Base-by-base conservation (phyloP, 208 protist genomes). In the Phytomonas sp. region DNA sequence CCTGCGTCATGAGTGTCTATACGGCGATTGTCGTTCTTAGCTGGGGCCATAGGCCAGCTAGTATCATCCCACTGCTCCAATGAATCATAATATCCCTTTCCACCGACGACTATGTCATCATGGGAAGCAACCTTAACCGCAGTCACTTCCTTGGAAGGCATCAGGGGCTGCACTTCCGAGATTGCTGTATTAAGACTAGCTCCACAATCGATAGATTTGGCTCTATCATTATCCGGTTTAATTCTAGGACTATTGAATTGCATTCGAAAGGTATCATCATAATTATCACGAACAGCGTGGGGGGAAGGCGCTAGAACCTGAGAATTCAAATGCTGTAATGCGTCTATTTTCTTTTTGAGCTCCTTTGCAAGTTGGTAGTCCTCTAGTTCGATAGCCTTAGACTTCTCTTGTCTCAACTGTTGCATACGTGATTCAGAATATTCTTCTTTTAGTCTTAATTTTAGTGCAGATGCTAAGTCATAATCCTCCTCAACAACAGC, bases 401-500 rank as follows among this genome's bases (percentile, higher is more conserved):
- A 29, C 64, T 97, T 97, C 63, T 88, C 78, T 66, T 74, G 33
- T 65, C 94, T 84, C 5, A 97, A 71, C 36, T 62, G 29, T 17
- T 72, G 78, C 37, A 97, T 80, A 68, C 89, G 53, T 0, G 67
- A 75, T 26, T 81, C 75, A 36, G 67, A 67, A 30, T 71, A 66
- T 40, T 89, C 71, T 17, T 70, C 56, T 30, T 69, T 62, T 28
- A 95, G 80, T 68, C 80, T 80, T 74, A 74, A 59, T 70, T 94
- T 96, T 28, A 96, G 77, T 7, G 76, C 76, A 36, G 65, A 77
- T 17, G 93, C 93, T 13, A 85, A 51, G 76, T 97, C 93, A 75
- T 96, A 97, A 72, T 97, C 93, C 66, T 97, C 89, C 33, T 87
- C 79, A 31, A 69, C 77, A 17, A 96, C 89, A 20, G 91, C 93